Evolutionary conservation across 371 early-diverging fungal genomes (phyloP).

Genomic region (Funneliformis caledonium): DNA sequence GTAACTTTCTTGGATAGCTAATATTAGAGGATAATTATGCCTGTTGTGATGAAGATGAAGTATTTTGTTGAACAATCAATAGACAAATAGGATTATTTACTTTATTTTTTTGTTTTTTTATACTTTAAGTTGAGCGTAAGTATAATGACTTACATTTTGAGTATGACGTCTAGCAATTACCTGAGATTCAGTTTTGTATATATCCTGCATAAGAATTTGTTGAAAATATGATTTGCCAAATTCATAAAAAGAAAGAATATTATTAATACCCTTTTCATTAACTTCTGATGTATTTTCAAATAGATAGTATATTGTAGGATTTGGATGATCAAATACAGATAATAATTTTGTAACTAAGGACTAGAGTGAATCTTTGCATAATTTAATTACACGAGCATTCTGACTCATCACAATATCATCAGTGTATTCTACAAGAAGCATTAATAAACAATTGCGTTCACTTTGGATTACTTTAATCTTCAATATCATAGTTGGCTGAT

Average conservation of each 20-base stretch:
- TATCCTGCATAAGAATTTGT: neutral
- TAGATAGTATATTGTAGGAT: no score
- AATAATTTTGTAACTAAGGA: no score
- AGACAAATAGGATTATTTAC: neutral
- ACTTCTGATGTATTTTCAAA: conserved; percentile 20
- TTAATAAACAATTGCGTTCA: conserved; percentile 17
- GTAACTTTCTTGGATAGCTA: neutral
- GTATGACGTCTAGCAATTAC: neutral
- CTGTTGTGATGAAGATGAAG: no score
- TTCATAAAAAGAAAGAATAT: conserved; percentile 28
- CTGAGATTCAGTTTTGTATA: conserved; percentile 16
- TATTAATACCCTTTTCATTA: neutral
- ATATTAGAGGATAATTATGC: neutral
- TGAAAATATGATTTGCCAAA: neutral
- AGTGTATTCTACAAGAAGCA: conserved; percentile 27
- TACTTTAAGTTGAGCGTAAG: conserved; percentile 2
- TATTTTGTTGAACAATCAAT: neutral
- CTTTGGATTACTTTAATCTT: conserved; percentile 17
- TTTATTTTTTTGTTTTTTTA: conserved; percentile 18
- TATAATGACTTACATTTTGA: neutral
- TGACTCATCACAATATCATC: neutral
- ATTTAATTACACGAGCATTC: no score
- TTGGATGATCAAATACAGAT: no score
- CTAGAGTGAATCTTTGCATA: no score
- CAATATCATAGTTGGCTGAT: conserved; percentile 8